Evolutionary conservation across 2,329 filamentous ascomycete species (phyloP), one percentile per base, ranked within the genome.

Genomic region (Venturia carpophila): DNA sequence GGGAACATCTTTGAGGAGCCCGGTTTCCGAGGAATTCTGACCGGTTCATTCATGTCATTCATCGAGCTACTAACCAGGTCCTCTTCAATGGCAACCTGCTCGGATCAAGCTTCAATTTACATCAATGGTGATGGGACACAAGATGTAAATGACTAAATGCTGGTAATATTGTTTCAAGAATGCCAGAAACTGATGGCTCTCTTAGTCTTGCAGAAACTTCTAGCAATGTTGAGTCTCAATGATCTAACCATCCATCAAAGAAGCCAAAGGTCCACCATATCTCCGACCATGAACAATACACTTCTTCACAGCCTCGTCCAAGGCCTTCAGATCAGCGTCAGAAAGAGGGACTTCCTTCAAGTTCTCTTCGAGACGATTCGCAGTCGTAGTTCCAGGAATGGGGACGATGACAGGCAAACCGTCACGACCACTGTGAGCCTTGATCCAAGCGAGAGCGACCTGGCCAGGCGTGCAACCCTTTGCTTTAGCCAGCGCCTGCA

Each of bases 401-500:
- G 78, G 78, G 42, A 79, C 75, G 63, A 79, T 71, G 9, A 73
- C 73, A 11, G 79, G 79, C 72, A 78, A 73, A n/a, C 75, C 79
- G 19, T 76, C 71, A 68, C 73, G 74, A 41, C 71, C 72, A 63
- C 76, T 78, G 66, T 79, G 73, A 2, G 74, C 75, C 37, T 73
- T 73, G 10, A 83, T 73, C 82, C 82, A 83, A 19, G 74, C 77
- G 42, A 83, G 71, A 1, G 78, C 81, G 42, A 83, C 72, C 71
- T 83, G 81, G 7, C 76, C 74, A 2, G 77, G 74, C 1, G 78
- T 77, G 65, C 70, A 71, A 6, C 80, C 79, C 75, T 89, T 90
- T 69, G 78, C 78, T 69, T 77, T 71, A 1, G 88, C 87, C 45
- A 91, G 71, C 30, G 76, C 76, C 71, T 85, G 76, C 15, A 91